Conservation (phyloP, 345 rosid species). For the Xanthoceras sorbifolium region DNA sequence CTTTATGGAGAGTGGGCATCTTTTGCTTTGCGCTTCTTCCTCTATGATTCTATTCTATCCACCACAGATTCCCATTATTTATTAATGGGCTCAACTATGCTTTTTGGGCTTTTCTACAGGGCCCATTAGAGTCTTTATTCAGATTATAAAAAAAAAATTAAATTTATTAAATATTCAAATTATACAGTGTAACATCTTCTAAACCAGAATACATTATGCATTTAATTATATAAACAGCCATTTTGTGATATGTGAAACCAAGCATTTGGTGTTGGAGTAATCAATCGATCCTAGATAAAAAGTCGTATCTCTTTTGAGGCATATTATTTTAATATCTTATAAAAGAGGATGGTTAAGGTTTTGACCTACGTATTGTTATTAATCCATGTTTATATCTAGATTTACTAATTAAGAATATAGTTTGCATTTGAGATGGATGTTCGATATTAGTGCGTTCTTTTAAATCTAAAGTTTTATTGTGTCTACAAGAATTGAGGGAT, state of each 20-base stretch:
- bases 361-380: not conserved
- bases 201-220: no score
- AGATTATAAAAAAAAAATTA: not conserved
- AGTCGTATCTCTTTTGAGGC: not conserved
- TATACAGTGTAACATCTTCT: no score
- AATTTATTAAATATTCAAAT: no score
- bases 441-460: no score
- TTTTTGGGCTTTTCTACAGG: not conserved
- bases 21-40: constrained; percentile 31
- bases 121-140: not conserved
- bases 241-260: not conserved
- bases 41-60: constrained; percentile 14
- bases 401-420: not conserved
- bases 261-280: not conserved
- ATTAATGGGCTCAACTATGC: not conserved
- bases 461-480: no score
- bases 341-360: not conserved
- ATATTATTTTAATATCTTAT: not conserved
- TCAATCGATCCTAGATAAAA: not conserved
- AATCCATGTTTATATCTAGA: no score
- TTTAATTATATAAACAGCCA: not conserved
- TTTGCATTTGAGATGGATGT: not conserved
- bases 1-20: constrained; percentile 39
- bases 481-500: no score
- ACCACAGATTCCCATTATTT: constrained; percentile 30